Percentiles rank a stretch among this genome's conserved stretches.
phyloP scores from a whole-genome alignment of 2,329 filamentous ascomycete genomes.

The Talaromyces islandicus region DNA sequence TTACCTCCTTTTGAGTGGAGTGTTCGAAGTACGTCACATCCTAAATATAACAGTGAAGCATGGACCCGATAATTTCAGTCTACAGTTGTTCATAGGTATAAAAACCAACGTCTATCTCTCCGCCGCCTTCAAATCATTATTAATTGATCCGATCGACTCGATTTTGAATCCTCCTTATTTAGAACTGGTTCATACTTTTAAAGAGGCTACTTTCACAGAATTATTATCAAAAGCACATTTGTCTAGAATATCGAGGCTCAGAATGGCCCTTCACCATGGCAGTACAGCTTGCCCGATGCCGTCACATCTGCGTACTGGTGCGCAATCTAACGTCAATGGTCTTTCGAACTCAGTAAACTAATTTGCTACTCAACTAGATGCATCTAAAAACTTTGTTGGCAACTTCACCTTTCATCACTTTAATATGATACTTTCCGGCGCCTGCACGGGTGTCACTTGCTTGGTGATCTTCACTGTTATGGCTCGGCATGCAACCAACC shows the following conservation, averaged over 20 bases:
- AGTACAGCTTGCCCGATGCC: neutral
- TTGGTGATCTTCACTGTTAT: neutral
- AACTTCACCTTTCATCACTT: neutral
- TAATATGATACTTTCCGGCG: neutral
- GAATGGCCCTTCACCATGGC: too few relatives aligned
- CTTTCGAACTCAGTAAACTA: neutral
- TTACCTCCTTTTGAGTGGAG: neutral
- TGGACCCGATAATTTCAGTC: neutral
- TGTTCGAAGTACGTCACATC: neutral
- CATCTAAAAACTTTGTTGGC: neutral
- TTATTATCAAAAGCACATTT: neutral
- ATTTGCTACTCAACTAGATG: neutral
- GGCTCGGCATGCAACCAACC: neutral
- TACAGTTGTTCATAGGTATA: neutral
- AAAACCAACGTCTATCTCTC: neutral
- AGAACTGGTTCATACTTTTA: neutral
- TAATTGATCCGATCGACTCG: neutral
- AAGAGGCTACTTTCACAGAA: neutral
- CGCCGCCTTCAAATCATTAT: neutral
- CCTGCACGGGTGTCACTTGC: neutral
- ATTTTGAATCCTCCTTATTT: neutral
- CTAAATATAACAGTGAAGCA: neutral
- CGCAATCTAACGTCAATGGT: neutral
- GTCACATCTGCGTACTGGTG: neutral
- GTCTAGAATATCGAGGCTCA: too few relatives aligned